phyloP scores from a whole-genome alignment of 176 grass and related monocot genomes.

The Rhynchospora pubera region DNA sequence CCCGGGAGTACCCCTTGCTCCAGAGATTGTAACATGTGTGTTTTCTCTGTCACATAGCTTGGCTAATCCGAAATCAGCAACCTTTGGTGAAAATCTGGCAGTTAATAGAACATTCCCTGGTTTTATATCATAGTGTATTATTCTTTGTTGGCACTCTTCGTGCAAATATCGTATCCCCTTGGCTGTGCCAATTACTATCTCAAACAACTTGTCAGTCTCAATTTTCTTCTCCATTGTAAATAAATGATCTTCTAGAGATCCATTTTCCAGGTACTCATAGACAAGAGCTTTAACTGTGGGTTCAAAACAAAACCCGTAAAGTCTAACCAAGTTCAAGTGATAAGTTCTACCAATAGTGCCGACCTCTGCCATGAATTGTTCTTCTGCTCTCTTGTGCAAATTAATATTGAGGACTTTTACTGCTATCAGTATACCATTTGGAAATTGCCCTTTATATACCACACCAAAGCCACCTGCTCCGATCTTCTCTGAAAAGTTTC shows the following conservation, averaged over 20 bases:
- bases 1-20: constrained; percentile 40
- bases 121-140: constrained; percentile 76
- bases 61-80: constrained; percentile 63
- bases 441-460: constrained; percentile 42
- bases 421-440: constrained; percentile 29
- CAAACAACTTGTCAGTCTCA: constrained; percentile 28
- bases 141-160: constrained; percentile 55
- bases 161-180: constrained; percentile 51
- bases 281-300: constrained; percentile 36
- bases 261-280: constrained; percentile 58
- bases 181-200: constrained; percentile 42
- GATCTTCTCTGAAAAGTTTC: constrained; percentile 26
- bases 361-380: constrained; percentile 70
- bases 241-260: constrained; percentile 38
- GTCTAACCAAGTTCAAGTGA: constrained; percentile 63
- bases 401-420: constrained; percentile 48
- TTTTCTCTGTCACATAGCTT: constrained; percentile 48
- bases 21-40: constrained; percentile 48
- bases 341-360: constrained; percentile 47
- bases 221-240: constrained; percentile 21
- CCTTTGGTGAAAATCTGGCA: constrained; percentile 36
- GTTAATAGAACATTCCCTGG: constrained; percentile 59
- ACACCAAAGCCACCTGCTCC: constrained; percentile 36
- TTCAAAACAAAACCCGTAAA: constrained; percentile 72
- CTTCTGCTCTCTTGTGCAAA: constrained; percentile 34